Conservation (phyloP, 176 grass and related monocot species). For the Panicum miliaceum region DNA sequence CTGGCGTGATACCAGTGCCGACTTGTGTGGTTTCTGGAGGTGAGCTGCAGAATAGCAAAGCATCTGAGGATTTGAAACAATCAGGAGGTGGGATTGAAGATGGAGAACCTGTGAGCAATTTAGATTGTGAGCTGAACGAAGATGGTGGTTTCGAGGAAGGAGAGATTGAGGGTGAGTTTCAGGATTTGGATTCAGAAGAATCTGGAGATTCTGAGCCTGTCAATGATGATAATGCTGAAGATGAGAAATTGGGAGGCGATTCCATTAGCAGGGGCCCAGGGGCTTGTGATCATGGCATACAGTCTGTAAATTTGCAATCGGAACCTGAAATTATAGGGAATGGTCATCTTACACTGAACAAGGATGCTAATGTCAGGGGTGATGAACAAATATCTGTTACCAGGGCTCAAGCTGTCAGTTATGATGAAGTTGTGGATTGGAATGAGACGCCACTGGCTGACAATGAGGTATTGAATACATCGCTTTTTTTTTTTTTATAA, state of each 20-base stretch:
- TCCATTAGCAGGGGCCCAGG: constrained; percentile 29
- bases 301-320: constrained; percentile 4
- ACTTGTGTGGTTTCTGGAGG: constrained; percentile 17
- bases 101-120: background rate
- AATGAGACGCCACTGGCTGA: constrained; percentile 39
- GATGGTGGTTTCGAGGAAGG: constrained; percentile 74
- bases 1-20: background rate
- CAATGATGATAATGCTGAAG: constrained; percentile 44
- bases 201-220: constrained; percentile 33
- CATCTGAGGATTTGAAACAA: constrained; percentile 39
- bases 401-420: constrained; percentile 45
- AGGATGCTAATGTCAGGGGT: constrained; percentile 15
- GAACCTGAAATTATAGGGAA: constrained; percentile 35
- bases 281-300: background rate
- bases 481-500: background rate
- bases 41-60: constrained; percentile 21
- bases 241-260: constrained; percentile 46
- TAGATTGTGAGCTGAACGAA: constrained; percentile 20
- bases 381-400: constrained; percentile 24
- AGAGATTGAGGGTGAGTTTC: constrained; percentile 79
- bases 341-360: constrained; percentile 21
- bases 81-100: constrained; percentile 27
- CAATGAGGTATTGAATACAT: constrained; percentile 36
- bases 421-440: constrained; percentile 51
- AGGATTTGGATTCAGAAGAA: constrained; percentile 49